Evolutionary conservation across 169 alveolate species (phyloP).

Genomic region (Pseudocohnilembus persalinus): DNA sequence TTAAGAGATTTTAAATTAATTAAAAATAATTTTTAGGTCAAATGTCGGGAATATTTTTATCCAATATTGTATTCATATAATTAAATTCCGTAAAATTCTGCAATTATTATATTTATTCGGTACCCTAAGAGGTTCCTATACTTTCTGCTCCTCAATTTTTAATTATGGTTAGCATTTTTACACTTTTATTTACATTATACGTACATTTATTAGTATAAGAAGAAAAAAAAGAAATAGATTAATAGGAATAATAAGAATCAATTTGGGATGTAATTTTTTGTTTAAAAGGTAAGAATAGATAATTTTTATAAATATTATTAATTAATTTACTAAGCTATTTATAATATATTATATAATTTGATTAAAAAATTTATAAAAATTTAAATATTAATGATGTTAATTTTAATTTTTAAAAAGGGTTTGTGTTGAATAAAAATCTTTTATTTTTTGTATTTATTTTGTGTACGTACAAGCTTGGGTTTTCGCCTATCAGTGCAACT

Average conservation of each 20-base stretch:
- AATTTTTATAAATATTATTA: too few species aligned
- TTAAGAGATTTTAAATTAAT: too few species aligned
- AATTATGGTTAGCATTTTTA: constrained; percentile 21
- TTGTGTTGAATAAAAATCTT: constrained; percentile 13
- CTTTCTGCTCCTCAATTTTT: constrained; percentile 28
- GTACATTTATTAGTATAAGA: constrained; percentile 37
- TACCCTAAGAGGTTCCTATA: constrained; percentile 29
- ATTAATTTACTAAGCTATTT: too few species aligned
- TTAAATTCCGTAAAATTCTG: constrained; percentile 54
- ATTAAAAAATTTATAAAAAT: too few species aligned
- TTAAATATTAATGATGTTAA: background rate
- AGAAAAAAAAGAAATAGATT: background rate
- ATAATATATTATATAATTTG: too few species aligned
- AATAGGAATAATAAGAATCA: constrained; percentile 1
- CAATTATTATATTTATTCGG: constrained; percentile 32
- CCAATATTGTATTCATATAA: constrained; percentile 52
- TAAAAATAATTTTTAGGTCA: constrained; percentile 34
- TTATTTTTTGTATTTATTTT: constrained; percentile 12
- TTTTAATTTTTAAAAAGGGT: background rate
- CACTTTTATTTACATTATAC: constrained; percentile 27
- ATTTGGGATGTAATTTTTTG: constrained; percentile 10
- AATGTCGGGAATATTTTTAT: constrained; percentile 41
- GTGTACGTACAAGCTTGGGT: constrained; percentile 17
- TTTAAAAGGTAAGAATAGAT: constrained; percentile 15
- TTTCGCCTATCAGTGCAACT: constrained; percentile 24